phyloP scores from a whole-genome alignment of 2,329 filamentous ascomycete genomes.

The Hypoxylon sp. region DNA sequence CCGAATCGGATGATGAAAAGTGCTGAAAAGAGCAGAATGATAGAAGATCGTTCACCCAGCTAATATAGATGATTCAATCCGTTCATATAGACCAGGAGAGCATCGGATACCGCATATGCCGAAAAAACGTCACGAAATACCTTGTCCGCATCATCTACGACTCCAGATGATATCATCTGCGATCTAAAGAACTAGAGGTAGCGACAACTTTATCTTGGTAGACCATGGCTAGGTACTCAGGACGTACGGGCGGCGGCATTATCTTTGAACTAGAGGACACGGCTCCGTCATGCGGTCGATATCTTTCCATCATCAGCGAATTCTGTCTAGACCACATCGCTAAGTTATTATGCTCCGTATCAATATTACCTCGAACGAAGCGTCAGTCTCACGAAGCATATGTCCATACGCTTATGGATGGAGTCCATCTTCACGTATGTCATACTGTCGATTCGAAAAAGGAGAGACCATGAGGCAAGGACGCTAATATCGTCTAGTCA shows the following conservation, averaged over 20 bases:
- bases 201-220: neutral
- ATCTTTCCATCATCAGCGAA: constrained; percentile 4
- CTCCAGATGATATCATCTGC: constrained; percentile 24
- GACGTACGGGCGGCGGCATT: no score
- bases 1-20: neutral
- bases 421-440: no score
- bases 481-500: no score
- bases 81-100: constrained; percentile 18
- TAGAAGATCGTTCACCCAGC: no score
- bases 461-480: no score
- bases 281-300: constrained; percentile 14
- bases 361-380: no score
- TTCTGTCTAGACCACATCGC: no score
- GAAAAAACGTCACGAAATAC: constrained; percentile 22
- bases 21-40: no score
- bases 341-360: no score
- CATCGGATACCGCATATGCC: constrained; percentile 6
- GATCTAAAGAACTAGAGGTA: constrained; percentile 8
- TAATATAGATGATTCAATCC: neutral
- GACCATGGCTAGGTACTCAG: neutral
- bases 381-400: neutral
- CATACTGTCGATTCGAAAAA: no score
- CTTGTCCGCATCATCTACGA: constrained; percentile 25
- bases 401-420: no score
- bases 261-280: neutral